Evolutionary conservation across 164 flowering plant species (phyloP).

Genomic region (Magnolia changhungtana): DNA sequence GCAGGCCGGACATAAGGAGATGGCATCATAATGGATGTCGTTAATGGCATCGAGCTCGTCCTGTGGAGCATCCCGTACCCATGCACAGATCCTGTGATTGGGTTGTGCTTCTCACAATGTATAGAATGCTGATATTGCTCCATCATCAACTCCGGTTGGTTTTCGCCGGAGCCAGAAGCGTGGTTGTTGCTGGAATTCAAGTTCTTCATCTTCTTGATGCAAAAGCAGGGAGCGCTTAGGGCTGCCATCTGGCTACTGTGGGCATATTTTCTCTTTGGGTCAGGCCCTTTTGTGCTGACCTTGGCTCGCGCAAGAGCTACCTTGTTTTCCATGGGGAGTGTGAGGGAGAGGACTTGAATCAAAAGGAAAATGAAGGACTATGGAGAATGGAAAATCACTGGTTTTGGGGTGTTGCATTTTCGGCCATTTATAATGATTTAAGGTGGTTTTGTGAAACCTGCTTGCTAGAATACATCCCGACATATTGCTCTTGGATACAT

Average conservation of each 20-base stretch:
- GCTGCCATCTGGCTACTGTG: neutral
- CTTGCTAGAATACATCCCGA: too few relatives aligned
- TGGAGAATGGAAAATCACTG: too few relatives aligned
- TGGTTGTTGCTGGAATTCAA: neutral
- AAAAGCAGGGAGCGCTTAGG: neutral
- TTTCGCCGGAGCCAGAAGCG: neutral
- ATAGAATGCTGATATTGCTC: neutral
- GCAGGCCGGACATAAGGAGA: neutral
- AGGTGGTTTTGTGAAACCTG: too few relatives aligned
- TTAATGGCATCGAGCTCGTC: neutral
- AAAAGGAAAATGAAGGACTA: too few relatives aligned
- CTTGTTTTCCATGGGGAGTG: too few relatives aligned
- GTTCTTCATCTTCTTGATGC: neutral
- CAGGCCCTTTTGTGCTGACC: neutral
- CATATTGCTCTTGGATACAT: too few relatives aligned
- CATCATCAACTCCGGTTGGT: neutral
- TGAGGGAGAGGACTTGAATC: too few relatives aligned
- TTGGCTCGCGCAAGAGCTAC: too few relatives aligned
- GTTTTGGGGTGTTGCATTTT: too few relatives aligned
- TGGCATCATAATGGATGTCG: neutral
- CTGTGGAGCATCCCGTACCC: neutral
- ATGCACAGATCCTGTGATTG: neutral
- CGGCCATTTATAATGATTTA: too few relatives aligned
- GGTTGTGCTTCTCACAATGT: neutral
- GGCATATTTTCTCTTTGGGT: neutral